Percentiles rank a stretch among this genome's conserved stretches.
Conservation (phyloP, 225 moss, liverwort and hornwort genomes). For the Ulota crispa region DNA sequence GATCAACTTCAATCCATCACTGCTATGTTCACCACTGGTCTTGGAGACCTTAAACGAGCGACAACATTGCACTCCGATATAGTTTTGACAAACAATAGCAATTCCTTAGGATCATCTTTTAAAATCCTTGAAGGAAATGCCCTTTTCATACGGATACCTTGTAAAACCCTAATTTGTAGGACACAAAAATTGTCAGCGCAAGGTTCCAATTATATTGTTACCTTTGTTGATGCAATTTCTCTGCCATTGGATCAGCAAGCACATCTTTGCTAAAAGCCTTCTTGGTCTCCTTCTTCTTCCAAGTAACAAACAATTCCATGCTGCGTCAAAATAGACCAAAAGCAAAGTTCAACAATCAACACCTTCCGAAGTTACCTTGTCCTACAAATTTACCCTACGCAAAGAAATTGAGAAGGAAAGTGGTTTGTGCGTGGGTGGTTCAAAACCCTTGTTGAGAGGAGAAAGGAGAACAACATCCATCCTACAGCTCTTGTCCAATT, state of each 20-base stretch:
- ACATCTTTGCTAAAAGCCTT: slow-evolving; percentile 51
- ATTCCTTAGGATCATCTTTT: neutral
- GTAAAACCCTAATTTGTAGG: neutral
- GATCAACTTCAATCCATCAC: neutral
- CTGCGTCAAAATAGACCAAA: too few species aligned
- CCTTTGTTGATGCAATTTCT: slow-evolving; percentile 97
- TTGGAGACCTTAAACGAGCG: neutral
- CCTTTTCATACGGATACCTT: too few species aligned
- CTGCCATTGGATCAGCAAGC: slow-evolving; percentile 75
- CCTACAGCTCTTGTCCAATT: too few species aligned
- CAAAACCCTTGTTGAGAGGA: too few species aligned
- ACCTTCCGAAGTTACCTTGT: too few species aligned
- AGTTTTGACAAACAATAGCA: neutral
- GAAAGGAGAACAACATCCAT: too few species aligned
- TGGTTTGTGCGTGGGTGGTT: too few species aligned
- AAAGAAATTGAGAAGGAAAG: too few species aligned
- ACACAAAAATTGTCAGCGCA: neutral
- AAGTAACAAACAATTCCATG: too few species aligned
- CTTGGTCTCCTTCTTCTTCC: slow-evolving; percentile 59
- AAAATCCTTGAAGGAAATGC: too few species aligned
- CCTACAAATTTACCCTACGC: too few species aligned
- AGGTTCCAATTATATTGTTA: slow-evolving; percentile 14
- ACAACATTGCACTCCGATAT: neutral
- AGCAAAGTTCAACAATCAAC: too few species aligned
- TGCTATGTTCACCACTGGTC: slow-evolving; percentile 26